Evolutionary conservation across 345 rosid genomes (phyloP).

Genomic region (Populus tremula): DNA sequence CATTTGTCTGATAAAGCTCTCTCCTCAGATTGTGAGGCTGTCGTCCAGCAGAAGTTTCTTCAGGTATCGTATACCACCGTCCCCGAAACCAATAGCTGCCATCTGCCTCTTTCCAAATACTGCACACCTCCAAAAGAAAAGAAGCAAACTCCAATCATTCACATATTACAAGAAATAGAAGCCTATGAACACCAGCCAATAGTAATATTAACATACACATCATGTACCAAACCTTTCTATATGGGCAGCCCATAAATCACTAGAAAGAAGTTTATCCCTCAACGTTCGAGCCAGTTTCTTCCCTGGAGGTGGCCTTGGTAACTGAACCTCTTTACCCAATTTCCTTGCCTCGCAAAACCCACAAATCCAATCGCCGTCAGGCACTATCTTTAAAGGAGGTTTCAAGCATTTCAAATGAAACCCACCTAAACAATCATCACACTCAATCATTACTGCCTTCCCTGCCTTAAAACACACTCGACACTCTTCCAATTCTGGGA

Average conservation of each 20-base stretch:
- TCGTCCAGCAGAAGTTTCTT: constrained; percentile 82
- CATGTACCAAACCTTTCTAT: constrained; percentile 56
- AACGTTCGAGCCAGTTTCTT: constrained; percentile 62
- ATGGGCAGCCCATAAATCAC: constrained; percentile 82
- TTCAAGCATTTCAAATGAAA: constrained; percentile 89
- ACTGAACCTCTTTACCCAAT: constrained; percentile 44
- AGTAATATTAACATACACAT: background rate
- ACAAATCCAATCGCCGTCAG: constrained; percentile 92
- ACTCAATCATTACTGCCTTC: constrained; percentile 69
- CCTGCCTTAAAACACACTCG: constrained; percentile 67
- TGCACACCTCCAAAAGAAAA: constrained; percentile 28
- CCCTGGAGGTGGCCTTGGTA: constrained; percentile 61
- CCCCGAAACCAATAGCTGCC: constrained; percentile 71
- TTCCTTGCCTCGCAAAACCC: constrained; percentile 57
- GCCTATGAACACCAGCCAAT: background rate
- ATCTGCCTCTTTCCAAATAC: constrained; percentile 73
- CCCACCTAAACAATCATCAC: constrained; percentile 86
- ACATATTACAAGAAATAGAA: background rate
- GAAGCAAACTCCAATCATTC: background rate
- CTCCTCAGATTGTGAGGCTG: constrained; percentile 76
- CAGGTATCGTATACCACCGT: constrained; percentile 84
- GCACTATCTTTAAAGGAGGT: constrained; percentile 70
- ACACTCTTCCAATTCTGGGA: constrained; percentile 76
- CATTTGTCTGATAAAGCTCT: constrained; percentile 78
- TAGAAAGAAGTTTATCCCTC: constrained; percentile 83